Evolutionary conservation across 2,329 filamentous ascomycete genomes (phyloP).

Genomic region (Aspergillus fumigatiaffinis): DNA sequence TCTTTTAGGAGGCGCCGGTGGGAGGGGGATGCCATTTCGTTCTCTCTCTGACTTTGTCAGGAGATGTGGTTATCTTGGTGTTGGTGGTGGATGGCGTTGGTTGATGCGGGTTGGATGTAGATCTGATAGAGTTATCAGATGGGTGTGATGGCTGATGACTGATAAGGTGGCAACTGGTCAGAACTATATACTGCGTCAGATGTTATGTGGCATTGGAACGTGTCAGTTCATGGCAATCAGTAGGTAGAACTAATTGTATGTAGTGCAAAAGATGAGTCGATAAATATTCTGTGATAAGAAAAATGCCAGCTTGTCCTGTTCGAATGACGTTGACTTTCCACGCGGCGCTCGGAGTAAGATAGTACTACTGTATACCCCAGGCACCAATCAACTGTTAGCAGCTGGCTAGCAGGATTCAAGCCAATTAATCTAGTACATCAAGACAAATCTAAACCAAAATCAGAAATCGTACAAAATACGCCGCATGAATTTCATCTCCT

Average conservation of each 20-base stretch:
- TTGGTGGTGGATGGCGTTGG: neutral
- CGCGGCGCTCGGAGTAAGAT: too few relatives aligned
- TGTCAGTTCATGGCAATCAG: neutral
- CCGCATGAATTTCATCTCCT: neutral
- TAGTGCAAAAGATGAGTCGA: neutral
- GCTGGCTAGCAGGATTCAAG: neutral
- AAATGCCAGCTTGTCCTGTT: neutral
- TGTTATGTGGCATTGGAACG: neutral
- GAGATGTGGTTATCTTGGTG: neutral
- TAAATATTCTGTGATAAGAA: too few relatives aligned
- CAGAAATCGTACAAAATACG: neutral
- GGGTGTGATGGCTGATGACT: neutral
- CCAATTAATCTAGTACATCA: neutral
- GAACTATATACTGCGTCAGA: neutral
- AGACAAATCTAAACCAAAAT: neutral
- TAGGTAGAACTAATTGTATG: neutral
- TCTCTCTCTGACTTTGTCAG: neutral
- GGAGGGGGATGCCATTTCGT: conserved; percentile 29
- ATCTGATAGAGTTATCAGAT: neutral
- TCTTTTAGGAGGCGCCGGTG: conserved; percentile 61
- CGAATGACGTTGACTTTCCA: neutral
- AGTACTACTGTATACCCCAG: neutral
- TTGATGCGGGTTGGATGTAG: neutral
- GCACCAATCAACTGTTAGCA: neutral
- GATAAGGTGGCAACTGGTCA: neutral